These are phyloP conservation scores for Sporobolomyces phaffii DNA, from an alignment of 768 basidiomycete genomes.

Conservation along the genomic window DNA sequence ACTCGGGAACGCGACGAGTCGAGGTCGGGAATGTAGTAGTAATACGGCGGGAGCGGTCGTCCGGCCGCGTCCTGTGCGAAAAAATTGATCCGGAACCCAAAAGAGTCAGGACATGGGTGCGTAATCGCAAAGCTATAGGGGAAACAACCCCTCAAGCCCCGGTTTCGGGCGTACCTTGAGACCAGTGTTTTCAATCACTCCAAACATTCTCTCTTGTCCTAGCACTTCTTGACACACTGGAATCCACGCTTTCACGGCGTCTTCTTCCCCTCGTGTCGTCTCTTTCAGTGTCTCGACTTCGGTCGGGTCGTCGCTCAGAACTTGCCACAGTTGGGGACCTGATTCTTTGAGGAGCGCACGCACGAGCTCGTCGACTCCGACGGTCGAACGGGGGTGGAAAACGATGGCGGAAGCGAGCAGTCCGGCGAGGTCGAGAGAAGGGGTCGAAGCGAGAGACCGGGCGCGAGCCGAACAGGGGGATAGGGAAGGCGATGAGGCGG, in stretches of 20 bases:
- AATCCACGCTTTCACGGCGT: slow-evolving; percentile 32
- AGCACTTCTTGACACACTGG: slow-evolving; percentile 18
- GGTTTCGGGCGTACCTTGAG: too few relatives aligned
- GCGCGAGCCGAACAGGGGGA: not conserved
- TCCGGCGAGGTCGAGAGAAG: slow-evolving; percentile 35
- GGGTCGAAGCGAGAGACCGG: not conserved
- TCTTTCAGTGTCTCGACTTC: slow-evolving; percentile 7
- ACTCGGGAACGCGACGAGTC: slow-evolving; percentile 41
- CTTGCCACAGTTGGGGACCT: slow-evolving; percentile 21
- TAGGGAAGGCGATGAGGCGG: not conserved
- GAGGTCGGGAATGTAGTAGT: slow-evolving; percentile 46
- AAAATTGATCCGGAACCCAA: too few relatives aligned
- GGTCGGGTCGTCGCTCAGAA: slow-evolving; percentile 8
- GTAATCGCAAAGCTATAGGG: too few relatives aligned
- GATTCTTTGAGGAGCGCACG: slow-evolving; percentile 20
- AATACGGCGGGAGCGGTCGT: slow-evolving; percentile 45
- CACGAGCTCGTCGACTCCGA: slow-evolving; percentile 29
- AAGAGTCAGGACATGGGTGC: not conserved
- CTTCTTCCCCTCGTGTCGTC: slow-evolving; percentile 11
- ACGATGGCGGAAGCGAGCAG: slow-evolving; percentile 34
- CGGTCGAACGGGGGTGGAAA: slow-evolving; percentile 36
- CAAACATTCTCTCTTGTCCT: slow-evolving; percentile 26
- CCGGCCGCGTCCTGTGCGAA: slow-evolving; percentile 47
- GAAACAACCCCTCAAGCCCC: too few relatives aligned
- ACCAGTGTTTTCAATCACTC: slow-evolving; percentile 32